These are phyloP conservation scores for Nigrospora oryzae DNA, from an alignment of 2,329 filamentous ascomycete genomes.

Conservation along the genomic window DNA sequence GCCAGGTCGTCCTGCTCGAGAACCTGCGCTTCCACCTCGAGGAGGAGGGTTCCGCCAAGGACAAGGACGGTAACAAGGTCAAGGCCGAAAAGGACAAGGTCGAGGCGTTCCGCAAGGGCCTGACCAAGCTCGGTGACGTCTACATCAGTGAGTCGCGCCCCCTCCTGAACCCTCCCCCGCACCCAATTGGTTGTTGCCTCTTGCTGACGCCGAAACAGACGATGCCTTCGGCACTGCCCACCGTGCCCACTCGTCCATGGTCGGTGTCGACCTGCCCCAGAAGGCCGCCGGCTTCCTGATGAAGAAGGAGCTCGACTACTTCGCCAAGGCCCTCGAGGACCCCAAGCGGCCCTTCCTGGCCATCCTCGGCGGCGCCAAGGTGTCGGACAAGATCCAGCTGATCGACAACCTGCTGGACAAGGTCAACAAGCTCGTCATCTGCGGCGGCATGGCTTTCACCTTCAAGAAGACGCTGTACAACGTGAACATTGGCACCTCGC, in stretches of 20 bases:
- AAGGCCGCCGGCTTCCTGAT: constrained; percentile 97
- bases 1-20: constrained; percentile 85
- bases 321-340: constrained; percentile 89
- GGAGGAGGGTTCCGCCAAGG: constrained; percentile 95
- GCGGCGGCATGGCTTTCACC: constrained; percentile 97
- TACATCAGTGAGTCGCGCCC: constrained; percentile 71
- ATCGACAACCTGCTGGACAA: constrained; percentile 98
- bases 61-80: constrained; percentile 89
- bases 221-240: constrained; percentile 98
- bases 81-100: constrained; percentile 95
- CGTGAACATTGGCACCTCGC: constrained; percentile 79
- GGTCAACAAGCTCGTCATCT: constrained; percentile 94
- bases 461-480: constrained; percentile 98
- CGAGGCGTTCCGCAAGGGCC: constrained; percentile 84
- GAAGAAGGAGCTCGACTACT: constrained; percentile 99
- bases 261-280: constrained; percentile 89
- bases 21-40: constrained; percentile 98
- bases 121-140: constrained; percentile 90
- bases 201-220: constrained; percentile 43
- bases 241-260: constrained; percentile 98
- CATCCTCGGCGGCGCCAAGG: constrained; percentile 96
- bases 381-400: constrained; percentile 98
- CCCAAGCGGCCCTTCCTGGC: constrained; percentile 95
- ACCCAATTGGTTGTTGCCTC: neutral
- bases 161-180: neutral